Base-by-base conservation (phyloP, 2,329 filamentous ascomycete genomes). In the Trichoderma polysporum region DNA sequence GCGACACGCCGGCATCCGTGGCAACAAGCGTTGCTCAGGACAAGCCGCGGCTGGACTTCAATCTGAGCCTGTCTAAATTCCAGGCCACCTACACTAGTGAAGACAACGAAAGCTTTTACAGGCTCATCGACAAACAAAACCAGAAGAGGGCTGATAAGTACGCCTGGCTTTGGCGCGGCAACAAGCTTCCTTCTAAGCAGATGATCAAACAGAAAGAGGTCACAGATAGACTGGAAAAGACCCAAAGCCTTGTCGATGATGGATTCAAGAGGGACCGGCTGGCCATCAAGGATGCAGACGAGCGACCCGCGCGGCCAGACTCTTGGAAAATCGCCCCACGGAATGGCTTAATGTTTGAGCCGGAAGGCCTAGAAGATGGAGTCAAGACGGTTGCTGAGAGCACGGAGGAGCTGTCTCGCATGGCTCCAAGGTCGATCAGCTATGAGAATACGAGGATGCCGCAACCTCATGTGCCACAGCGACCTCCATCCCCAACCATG, bases 101-200 rank as follows among this genome's bases (percentile, higher is more conserved):
- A 78, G 95, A 99, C 77, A 98, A 98, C 75, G 95, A 97, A 76
- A 96, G 92, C 72, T 98, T 99, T 81, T 97, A 97, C 78, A 91
- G 90, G 72, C 84, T 99, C 1, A 82, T 98, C 31, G 95, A 99
- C 79, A 91, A 90, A 74, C 93, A 97, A 74, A 99, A 97, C 74
- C 85, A 89, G 69, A 94, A 93, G 76, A 87, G 85, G 59, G 90
- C 91, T 0, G 90, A 94, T 74, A 97, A 94, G 73, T 91, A 97
- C 74, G 88, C 89, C 1, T 97, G 94, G 91, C 83, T 98, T 53
- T 97, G 93, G 88, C 86, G 88, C 10, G 91, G 89, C 31, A 97
- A 98, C 79, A 94, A 94, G 76, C 86, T 97, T 78, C 91, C 81
- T 37, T 90, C 89, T n/a, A 93, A 93, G 73, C 89, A 92, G 75